Evolutionary conservation across 73 alveolate species (phyloP), one percentile per base, ranked within the genome.

Genomic region (Effrenium voratum): DNA sequence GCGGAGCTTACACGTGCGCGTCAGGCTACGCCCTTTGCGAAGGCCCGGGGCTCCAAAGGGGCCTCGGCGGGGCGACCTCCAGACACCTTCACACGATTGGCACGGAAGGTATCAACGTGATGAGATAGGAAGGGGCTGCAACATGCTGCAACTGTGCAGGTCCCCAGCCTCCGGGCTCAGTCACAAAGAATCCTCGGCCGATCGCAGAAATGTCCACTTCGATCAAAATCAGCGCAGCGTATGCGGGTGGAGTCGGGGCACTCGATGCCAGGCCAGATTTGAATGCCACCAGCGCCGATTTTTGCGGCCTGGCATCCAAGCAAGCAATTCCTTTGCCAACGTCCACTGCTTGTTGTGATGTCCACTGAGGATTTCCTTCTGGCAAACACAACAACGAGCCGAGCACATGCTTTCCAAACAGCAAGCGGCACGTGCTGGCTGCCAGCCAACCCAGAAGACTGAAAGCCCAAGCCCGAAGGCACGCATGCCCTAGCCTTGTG

Each of bases 231-330:
- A n/a, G n/a, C n/a, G n/a, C n/a, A n/a, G n/a, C n/a, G n/a, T n/a
- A n/a, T n/a, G n/a, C n/a, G n/a, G 32, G 40, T 15, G 32, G 83
- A 8, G 75, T 63, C 77, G 38, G 24, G 77, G 41, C 22, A 57
- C 82, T 90, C 97, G 46, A 70, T 34, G 73, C 97, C 97, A 28
- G 97, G 97, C 97, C 97, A 90, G 10, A 90, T 75, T 43, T 90
- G 87, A 10, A 90, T 90, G 38, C 97, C 97, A 26, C 97, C 97
- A 46, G 97, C 87, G n/a, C 97, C 97, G 44, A 90, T 46, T 76
- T 90, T 90, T 0, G 97, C 87, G 55, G 82, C 97, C 97, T 90
- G 34, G 49, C 77, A 40, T 52, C 41, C 44, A 49, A 4, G 15
- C n/a, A 4, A 60, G 75, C 40, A 3, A 15, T 60, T 60, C 15